A percentile compares a stretch with the other conserved stretches of the same genome.
phyloP scores from a whole-genome alignment of 1,284 basidiomycete species.

The Ceratobasidium sp. region DNA sequence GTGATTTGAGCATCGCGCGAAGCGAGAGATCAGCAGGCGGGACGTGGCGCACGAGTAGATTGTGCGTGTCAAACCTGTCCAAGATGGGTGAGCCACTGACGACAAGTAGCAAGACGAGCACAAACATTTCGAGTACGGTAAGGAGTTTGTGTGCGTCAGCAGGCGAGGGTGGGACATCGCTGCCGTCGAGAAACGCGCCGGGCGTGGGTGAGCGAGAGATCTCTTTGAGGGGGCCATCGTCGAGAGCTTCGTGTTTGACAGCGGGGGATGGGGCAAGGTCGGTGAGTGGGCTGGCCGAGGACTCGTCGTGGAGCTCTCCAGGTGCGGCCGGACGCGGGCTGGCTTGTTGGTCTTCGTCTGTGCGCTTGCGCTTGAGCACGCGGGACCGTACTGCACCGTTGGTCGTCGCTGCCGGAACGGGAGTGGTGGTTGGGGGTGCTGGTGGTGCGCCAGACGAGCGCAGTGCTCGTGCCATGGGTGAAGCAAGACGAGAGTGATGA shows the following conservation, averaged over 20 bases:
- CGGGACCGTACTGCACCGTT: not conserved
- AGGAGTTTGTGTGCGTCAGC: slow-evolving; percentile 69
- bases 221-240: not conserved
- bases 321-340: slow-evolving; percentile 2
- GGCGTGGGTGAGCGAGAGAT: slow-evolving; percentile 11
- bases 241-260: slow-evolving; percentile 27
- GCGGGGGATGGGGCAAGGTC: slow-evolving; percentile 31
- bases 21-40: slow-evolving; percentile 63
- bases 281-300: slow-evolving; percentile 32
- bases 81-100: slow-evolving; percentile 18
- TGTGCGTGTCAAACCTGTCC: slow-evolving; percentile 70
- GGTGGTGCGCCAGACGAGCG: slow-evolving; percentile 31
- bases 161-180: slow-evolving; percentile 59
- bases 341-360: slow-evolving; percentile 13
- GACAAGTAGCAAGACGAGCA: slow-evolving; percentile 41
- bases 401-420: not conserved
- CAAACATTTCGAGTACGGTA: slow-evolving; percentile 76
- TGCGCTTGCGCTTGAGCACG: slow-evolving; percentile 32
- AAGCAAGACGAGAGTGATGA: too few relatives aligned
- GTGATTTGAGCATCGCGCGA: slow-evolving; percentile 64
- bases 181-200: slow-evolving; percentile 49
- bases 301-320: slow-evolving; percentile 6
- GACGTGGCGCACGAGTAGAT: slow-evolving; percentile 79
- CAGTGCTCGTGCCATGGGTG: slow-evolving; percentile 25
- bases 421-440: not conserved